Evolutionary conservation across 169 alveolate species (phyloP).

Genomic region (Plasmodium relictum): DNA sequence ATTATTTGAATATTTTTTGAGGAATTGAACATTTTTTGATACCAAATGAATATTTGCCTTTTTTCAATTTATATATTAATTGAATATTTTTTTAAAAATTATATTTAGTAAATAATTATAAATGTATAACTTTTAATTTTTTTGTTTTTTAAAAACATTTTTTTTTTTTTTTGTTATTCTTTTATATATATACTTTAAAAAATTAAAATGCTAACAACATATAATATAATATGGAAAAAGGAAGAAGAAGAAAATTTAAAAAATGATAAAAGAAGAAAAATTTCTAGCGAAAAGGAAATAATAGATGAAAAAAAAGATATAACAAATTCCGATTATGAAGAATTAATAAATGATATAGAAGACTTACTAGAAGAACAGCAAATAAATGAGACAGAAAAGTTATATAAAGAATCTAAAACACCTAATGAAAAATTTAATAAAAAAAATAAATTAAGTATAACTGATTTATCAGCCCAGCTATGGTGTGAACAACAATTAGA

Average conservation of each 20-base stretch:
- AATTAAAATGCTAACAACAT: constrained; percentile 63
- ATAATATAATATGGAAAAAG: constrained; percentile 64
- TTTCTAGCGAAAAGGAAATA: background rate
- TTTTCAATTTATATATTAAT: no score
- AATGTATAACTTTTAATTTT: background rate
- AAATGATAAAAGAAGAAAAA: constrained; percentile 15
- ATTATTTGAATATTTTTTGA: no score
- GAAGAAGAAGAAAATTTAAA: constrained; percentile 27
- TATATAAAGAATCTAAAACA: constrained; percentile 60
- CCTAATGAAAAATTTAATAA: constrained; percentile 80
- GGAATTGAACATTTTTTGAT: no score
- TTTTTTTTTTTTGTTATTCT: constrained; percentile 2
- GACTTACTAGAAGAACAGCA: constrained; percentile 72
- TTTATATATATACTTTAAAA: no score
- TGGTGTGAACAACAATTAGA: constrained; percentile 90
- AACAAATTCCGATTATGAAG: constrained; percentile 46
- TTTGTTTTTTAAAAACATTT: background rate
- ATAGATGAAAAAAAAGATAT: constrained; percentile 12
- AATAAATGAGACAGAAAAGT: constrained; percentile 76
- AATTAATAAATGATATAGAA: constrained; percentile 61
- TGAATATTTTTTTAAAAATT: no score
- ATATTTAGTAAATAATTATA: no score
- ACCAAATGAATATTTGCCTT: no score
- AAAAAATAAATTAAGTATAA: constrained; percentile 85
- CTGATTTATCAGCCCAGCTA: constrained; percentile 86